phyloP scores from a whole-genome alignment of 257 asterid species.

The Solanum ossicruentum region DNA sequence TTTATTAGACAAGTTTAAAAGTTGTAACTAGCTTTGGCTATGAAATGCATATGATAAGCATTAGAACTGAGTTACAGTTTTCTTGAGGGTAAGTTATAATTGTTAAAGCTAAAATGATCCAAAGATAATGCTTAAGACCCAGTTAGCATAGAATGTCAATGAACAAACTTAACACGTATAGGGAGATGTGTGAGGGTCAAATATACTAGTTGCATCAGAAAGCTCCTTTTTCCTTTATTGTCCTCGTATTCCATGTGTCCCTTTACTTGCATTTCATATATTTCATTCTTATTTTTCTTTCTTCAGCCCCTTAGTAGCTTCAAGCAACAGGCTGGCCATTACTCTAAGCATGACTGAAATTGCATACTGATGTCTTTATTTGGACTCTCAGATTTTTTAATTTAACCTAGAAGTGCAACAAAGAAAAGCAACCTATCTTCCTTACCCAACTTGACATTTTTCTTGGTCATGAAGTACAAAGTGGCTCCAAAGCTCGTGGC shows the following conservation, averaged over 20 bases:
- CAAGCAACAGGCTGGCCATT: not conserved
- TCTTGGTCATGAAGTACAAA: constrained; percentile 93
- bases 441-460: constrained; percentile 82
- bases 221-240: too few species aligned
- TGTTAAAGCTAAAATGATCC: not conserved
- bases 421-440: not conserved
- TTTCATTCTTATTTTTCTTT: too few species aligned
- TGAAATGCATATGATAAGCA: not conserved
- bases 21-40: not conserved
- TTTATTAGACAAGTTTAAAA: not conserved
- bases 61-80: not conserved
- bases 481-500: constrained; percentile 96
- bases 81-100: not conserved
- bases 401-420: not conserved
- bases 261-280: too few species aligned
- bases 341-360: not conserved
- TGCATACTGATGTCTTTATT: not conserved
- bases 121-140: not conserved
- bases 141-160: not conserved
- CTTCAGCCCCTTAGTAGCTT: not conserved
- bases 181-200: not conserved
- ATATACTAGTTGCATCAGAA: too few species aligned
- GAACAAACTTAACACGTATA: not conserved
- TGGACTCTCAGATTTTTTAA: not conserved
- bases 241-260: too few species aligned